These are phyloP conservation scores for Eragrostis tef DNA, from an alignment of 202 grass and related monocot species.

Conservation along the genomic window DNA sequence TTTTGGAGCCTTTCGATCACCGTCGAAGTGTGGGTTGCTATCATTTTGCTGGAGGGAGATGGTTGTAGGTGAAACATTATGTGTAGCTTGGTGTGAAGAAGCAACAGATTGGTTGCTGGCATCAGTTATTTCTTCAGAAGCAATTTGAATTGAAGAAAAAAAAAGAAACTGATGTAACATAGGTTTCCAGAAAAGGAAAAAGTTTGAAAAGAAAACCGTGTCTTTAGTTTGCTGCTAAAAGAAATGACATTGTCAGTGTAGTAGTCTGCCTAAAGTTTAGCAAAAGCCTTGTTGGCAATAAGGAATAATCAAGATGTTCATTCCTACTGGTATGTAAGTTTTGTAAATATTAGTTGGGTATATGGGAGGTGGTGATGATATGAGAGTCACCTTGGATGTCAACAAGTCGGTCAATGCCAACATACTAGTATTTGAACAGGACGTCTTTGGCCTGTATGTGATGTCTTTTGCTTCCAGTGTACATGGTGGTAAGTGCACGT, in stretches of 20 bases:
- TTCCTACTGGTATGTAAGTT: slow-evolving; percentile 44
- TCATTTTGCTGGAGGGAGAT: slow-evolving; percentile 2
- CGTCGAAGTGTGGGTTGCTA: slow-evolving; percentile 7
- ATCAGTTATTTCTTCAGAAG: slow-evolving; percentile 48
- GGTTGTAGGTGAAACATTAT: slow-evolving; percentile 35
- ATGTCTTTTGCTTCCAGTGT: too few relatives aligned
- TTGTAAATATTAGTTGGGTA: slow-evolving; percentile 52
- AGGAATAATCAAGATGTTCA: slow-evolving; percentile 37
- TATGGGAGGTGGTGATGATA: slow-evolving; percentile 43
- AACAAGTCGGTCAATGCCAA: not conserved
- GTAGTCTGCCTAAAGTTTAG: slow-evolving; percentile 31
- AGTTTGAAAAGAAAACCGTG: slow-evolving; percentile 12
- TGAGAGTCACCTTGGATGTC: not conserved
- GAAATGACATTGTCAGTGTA: slow-evolving; percentile 37
- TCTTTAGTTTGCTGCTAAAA: slow-evolving; percentile 40
- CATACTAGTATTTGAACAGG: too few relatives aligned
- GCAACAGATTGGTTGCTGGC: slow-evolving; percentile 50
- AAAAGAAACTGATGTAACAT: slow-evolving; percentile 49
- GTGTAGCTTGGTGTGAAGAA: slow-evolving; percentile 38
- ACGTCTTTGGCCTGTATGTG: too few relatives aligned
- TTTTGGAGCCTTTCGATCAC: slow-evolving; percentile 43
- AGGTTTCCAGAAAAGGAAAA: slow-evolving; percentile 50
- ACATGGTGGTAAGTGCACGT: too few relatives aligned
- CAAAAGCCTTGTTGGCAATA: slow-evolving; percentile 19
- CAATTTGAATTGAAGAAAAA: slow-evolving; percentile 48